These are phyloP conservation scores for Aphanomyces stellatus DNA, from an alignment of 352 stramenopile genomes.

Conservation along the genomic window DNA sequence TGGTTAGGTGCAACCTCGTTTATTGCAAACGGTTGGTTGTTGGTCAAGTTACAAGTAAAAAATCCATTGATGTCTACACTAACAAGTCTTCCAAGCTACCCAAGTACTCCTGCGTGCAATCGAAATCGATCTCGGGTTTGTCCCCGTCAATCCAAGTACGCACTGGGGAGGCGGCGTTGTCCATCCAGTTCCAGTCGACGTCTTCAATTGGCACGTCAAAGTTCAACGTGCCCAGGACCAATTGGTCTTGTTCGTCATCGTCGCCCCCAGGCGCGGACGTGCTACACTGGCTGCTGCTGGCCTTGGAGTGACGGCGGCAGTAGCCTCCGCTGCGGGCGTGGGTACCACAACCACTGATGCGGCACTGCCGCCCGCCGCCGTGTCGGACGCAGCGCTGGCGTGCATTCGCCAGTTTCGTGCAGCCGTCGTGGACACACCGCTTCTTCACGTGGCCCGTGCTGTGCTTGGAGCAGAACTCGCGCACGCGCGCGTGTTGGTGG, in stretches of 20 bases:
- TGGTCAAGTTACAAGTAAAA: not conserved
- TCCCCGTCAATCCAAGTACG: not conserved
- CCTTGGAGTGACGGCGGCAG: conserved; percentile 5
- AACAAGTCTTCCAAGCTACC: too few relatives aligned
- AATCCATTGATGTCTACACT: not conserved
- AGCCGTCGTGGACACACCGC: not conserved
- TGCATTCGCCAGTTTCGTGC: conserved; percentile 8
- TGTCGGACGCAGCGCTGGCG: conserved; percentile 9
- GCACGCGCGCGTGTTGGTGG: not conserved
- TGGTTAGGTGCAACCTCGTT: too few relatives aligned
- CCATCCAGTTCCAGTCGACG: not conserved
- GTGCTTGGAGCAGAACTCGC: conserved; percentile 1
- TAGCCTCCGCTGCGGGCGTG: conserved; percentile 4
- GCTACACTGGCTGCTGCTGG: not conserved
- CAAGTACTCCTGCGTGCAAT: too few relatives aligned
- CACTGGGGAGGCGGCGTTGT: not conserved
- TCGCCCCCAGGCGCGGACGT: not conserved
- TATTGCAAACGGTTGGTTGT: not conserved
- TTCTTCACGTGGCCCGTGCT: not conserved
- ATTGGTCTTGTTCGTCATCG: too few relatives aligned
- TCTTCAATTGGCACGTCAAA: not conserved
- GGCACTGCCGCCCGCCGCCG: conserved; percentile 4
- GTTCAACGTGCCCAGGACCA: not conserved
- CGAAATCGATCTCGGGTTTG: not conserved
- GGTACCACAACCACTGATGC: not conserved